Percentiles rank a stretch among this genome's conserved stretches.
Conservation (phyloP, 306 rosid species). For the Vicia sativa region DNA sequence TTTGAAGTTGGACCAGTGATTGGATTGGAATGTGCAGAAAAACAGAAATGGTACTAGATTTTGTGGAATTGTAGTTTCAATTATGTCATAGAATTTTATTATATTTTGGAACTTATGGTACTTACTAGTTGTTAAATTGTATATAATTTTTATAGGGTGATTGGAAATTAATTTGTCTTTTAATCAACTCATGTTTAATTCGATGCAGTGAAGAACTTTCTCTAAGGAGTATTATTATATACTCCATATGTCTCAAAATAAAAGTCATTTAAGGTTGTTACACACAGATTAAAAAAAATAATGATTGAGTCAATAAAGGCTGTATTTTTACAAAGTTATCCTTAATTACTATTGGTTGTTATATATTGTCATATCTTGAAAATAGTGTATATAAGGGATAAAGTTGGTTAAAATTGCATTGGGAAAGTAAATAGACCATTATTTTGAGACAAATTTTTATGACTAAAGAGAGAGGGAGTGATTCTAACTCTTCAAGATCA, state of each 20-base stretch:
- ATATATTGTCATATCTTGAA: too few relatives aligned
- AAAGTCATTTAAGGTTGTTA: too few relatives aligned
- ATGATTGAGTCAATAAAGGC: too few relatives aligned
- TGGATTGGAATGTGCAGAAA: constrained; percentile 28
- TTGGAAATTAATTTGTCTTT: constrained; percentile 48
- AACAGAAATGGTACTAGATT: constrained; percentile 44
- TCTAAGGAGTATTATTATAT: background rate
- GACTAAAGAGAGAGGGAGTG: constrained; percentile 84
- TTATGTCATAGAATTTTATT: constrained; percentile 51
- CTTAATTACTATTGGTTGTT: too few relatives aligned
- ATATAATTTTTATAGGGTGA: constrained; percentile 71
- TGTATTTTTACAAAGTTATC: too few relatives aligned
- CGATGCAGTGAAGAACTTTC: constrained; percentile 33
- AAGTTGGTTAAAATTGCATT: too few relatives aligned
- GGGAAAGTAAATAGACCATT: too few relatives aligned
- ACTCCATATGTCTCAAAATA: too few relatives aligned
- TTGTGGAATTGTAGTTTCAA: constrained; percentile 46
- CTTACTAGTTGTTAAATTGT: constrained; percentile 44
- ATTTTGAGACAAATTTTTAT: too few relatives aligned
- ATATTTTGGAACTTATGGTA: constrained; percentile 43
- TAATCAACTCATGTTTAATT: constrained; percentile 41
- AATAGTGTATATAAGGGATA: too few relatives aligned
- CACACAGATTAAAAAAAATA: too few relatives aligned
- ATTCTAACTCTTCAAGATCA: too few relatives aligned
- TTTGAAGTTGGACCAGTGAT: constrained; percentile 42